A percentile compares a stretch with the other conserved stretches of the same genome.
These are phyloP conservation scores for Chlorophyllum brunneum DNA, from an alignment of 768 basidiomycete genomes.

Conservation along the genomic window DNA sequence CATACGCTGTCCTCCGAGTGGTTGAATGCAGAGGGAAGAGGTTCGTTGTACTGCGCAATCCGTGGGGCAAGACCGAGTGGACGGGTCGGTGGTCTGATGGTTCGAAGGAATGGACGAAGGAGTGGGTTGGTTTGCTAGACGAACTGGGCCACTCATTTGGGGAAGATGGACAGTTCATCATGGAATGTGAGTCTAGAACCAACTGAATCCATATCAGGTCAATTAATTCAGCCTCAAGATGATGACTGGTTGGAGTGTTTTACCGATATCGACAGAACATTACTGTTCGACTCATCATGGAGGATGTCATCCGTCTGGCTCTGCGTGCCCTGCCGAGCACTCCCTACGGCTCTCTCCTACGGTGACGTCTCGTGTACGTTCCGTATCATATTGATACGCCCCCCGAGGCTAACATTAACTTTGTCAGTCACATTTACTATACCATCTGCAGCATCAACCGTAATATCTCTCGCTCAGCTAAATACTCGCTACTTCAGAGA, in stretches of 20 bases:
- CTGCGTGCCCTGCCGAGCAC: constrained; percentile 33
- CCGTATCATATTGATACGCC: neutral
- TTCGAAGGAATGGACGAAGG: constrained; percentile 43
- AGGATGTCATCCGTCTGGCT: constrained; percentile 46
- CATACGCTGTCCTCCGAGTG: constrained; percentile 43
- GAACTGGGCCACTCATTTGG: constrained; percentile 39
- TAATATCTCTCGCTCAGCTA: constrained; percentile 50
- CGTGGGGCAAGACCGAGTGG: constrained; percentile 46
- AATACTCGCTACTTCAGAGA: constrained; percentile 48
- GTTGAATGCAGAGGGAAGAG: constrained; percentile 38
- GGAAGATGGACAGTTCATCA: constrained; percentile 43
- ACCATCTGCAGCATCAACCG: constrained; percentile 33
- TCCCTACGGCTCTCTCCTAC: constrained; percentile 45
- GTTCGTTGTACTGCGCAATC: constrained; percentile 45
- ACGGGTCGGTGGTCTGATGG: constrained; percentile 47
- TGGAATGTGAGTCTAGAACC: constrained; percentile 41
- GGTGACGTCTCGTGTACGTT: constrained; percentile 52
- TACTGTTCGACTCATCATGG: constrained; percentile 45
- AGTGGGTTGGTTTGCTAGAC: constrained; percentile 36
- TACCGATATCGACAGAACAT: constrained; percentile 38
- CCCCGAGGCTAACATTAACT: neutral
- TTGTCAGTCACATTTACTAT: constrained; percentile 42
- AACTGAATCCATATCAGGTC: too few species aligned
- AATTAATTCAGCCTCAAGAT: too few species aligned
- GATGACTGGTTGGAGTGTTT: constrained; percentile 41